Evolutionary conservation across 352 stramenopile species (phyloP).

Genomic region (Phytophthora hybrid): DNA sequence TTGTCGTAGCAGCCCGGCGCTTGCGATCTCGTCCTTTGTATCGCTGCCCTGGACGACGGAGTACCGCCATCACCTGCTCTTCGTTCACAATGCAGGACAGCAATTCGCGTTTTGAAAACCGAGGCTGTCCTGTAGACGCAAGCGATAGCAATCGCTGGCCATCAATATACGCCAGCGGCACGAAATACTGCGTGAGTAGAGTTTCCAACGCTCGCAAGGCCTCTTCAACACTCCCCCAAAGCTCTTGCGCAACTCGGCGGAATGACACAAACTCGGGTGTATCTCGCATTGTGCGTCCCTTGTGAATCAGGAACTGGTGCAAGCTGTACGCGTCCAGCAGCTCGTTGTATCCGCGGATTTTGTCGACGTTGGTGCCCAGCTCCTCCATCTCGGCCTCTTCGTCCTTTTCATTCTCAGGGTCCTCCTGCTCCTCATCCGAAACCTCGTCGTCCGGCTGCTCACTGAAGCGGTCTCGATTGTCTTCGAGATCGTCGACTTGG

Average conservation of each 20-base stretch:
- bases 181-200: slow-evolving; percentile 83
- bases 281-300: slow-evolving; percentile 79
- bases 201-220: slow-evolving; percentile 77
- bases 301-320: slow-evolving; percentile 92
- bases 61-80: slow-evolving; percentile 79
- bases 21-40: slow-evolving; percentile 82
- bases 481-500: slow-evolving; percentile 34
- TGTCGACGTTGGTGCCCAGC: slow-evolving; percentile 75
- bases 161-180: slow-evolving; percentile 89
- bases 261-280: slow-evolving; percentile 92
- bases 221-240: slow-evolving; percentile 85
- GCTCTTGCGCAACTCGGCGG: slow-evolving; percentile 72
- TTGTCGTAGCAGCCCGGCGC: slow-evolving; percentile 64
- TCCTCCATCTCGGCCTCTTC: slow-evolving; percentile 63
- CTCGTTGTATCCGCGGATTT: slow-evolving; percentile 85
- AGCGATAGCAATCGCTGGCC: slow-evolving; percentile 80
- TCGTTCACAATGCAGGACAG: slow-evolving; percentile 88
- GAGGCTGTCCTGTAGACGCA: slow-evolving; percentile 64
- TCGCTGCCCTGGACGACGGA: slow-evolving; percentile 74
- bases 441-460: slow-evolving; percentile 32
- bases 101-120: slow-evolving; percentile 68
- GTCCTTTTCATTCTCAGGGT: slow-evolving; percentile 32
- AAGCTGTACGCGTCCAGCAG: slow-evolving; percentile 83
- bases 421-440: slow-evolving; percentile 23
- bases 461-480: slow-evolving; percentile 18